A percentile compares a stretch with the other conserved stretches of the same genome.
Conservation (phyloP, 441 rosid species). For the Populus hybrid region DNA sequence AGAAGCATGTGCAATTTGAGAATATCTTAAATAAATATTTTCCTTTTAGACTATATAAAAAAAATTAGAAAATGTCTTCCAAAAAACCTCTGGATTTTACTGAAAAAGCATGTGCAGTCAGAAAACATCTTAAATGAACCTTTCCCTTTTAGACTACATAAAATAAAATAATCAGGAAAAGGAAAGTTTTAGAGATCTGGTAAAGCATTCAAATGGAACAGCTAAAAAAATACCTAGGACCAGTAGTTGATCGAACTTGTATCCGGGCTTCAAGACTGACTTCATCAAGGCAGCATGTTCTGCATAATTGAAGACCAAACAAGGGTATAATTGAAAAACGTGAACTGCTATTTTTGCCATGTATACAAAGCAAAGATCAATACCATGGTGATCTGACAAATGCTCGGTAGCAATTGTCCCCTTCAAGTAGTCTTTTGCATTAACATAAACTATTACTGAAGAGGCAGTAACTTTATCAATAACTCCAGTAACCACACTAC, state of each 20-base stretch:
- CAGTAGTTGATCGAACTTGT: conserved; percentile 75
- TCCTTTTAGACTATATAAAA: neutral
- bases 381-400: conserved; percentile 95
- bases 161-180: too few relatives aligned
- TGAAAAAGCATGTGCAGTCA: neutral
- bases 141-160: neutral
- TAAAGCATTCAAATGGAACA: neutral
- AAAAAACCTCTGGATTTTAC: neutral
- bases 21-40: neutral
- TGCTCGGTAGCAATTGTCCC: conserved; percentile 81
- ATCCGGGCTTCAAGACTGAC: conserved; percentile 80
- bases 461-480: conserved; percentile 67
- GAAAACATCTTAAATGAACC: neutral
- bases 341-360: neutral
- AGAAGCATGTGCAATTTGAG: neutral
- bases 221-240: conserved; percentile 64
- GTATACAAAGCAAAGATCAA: conserved; percentile 15
- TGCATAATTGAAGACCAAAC: conserved; percentile 37
- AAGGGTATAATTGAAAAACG: conserved; percentile 18
- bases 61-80: neutral
- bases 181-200: neutral
- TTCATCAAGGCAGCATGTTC: conserved; percentile 66
- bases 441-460: conserved; percentile 59
- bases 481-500: conserved; percentile 74
- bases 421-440: conserved; percentile 55